These are phyloP conservation scores for Taiozyma sp. DNA, from an alignment of 1,139 yeast genomes.

Conservation along the genomic window DNA sequence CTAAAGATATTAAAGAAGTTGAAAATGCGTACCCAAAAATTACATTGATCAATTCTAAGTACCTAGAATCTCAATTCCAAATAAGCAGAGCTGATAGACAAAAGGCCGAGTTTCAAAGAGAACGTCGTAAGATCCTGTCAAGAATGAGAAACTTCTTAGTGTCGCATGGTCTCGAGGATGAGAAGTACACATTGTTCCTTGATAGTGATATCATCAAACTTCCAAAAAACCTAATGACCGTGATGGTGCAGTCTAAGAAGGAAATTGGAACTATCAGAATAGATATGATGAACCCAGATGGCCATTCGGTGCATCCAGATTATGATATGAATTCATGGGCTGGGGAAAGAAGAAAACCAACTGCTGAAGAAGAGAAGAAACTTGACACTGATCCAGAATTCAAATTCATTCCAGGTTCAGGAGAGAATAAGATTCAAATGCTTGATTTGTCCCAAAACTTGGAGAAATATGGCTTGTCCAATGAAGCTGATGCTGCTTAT, in stretches of 20 bases:
- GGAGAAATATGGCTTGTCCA: conserved; percentile 18
- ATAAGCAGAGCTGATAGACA: conserved; percentile 18
- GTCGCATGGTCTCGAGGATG: conserved; percentile 22
- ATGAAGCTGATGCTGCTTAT: conserved; percentile 18
- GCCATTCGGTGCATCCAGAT: conserved; percentile 18
- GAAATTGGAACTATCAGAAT: conserved; percentile 42
- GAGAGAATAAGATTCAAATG: conserved; percentile 32
- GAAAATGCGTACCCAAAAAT: conserved; percentile 11
- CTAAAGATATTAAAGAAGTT: conserved; percentile 3
- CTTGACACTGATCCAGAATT: conserved; percentile 30
- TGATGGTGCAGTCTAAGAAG: conserved; percentile 30
- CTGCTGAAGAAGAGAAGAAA: conserved; percentile 27
- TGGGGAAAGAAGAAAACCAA: conserved; percentile 38
- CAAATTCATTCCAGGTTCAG: conserved; percentile 37
- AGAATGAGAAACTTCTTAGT: conserved; percentile 28
- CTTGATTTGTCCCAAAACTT: conserved; percentile 19
- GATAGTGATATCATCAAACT: conserved; percentile 39
- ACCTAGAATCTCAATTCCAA: conserved; percentile 14
- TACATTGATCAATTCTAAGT: conserved; percentile 19
- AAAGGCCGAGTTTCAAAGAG: conserved; percentile 19
- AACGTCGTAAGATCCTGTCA: conserved; percentile 27
- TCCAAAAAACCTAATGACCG: conserved; percentile 28
- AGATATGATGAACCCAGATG: conserved; percentile 12
- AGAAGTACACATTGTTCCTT: conserved; percentile 37
- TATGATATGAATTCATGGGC: conserved; percentile 45